Evolutionary conservation across 768 basidiomycete genomes (phyloP), one percentile per base, ranked within the genome.

Genomic region (Boletus speciosus): DNA sequence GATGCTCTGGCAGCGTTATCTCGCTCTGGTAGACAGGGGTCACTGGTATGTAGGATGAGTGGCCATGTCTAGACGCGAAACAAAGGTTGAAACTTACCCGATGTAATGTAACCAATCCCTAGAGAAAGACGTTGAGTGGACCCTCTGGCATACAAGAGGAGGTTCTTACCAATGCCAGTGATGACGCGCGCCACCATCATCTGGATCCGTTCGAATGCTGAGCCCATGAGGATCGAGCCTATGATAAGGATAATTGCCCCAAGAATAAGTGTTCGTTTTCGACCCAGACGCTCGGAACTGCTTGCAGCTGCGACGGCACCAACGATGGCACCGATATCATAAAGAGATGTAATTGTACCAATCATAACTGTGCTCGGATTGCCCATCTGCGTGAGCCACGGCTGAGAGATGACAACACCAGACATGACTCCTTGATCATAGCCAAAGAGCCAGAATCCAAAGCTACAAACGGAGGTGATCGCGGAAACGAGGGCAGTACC

Each of bases 341-440:
- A 59, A 14, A 59, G 47, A n/a, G 58, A 59, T 1, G 58, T 59
- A 12, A 59, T 54, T 4, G 59, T 60, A 15, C 59, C 58, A 19
- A 60, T 55, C 59, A 60, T 54, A 1, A 60, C 59, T 14, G 52
- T 47, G 12, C 59, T 55, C 10, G 57, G 59, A 35, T 59, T 36
- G 7, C 52, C 59, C 59, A 60, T 60, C 25, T 60, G 49, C 15
- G 21, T 29, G 32, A 60, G 49, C 58, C 59, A 60, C 5, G 52
- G 45, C 38, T 51, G 49, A 32, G 59, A 60, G 19, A 60, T 1
- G 6, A 60, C 49, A 12, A 60, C 41, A 10, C 58, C 58, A 7
- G 58, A 60, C 58, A 60, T 60, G n/a, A 60, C 53, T 0, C 59
- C 59, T 37, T 60, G 59, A 48, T 60, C 52, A 38, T 60, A 60